phyloP scores from a whole-genome alignment of 140 eudicot species.

The Oenanthe javanica region DNA sequence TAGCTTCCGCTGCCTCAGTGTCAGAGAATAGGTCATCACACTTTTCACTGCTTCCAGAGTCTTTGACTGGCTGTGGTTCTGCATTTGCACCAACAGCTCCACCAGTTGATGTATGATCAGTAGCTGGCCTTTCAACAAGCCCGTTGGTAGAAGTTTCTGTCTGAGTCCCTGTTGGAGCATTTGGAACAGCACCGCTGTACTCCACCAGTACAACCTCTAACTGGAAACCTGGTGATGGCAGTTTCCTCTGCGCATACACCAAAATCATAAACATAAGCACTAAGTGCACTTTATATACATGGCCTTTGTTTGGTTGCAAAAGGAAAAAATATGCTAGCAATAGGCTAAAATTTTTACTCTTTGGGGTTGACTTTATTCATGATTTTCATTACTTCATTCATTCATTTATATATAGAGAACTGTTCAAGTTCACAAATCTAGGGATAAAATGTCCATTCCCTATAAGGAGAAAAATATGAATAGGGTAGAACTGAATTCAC shows the following conservation, averaged over 20 bases:
- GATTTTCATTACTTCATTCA: not conserved
- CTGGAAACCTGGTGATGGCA: slow-evolving; percentile 92
- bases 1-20: slow-evolving; percentile 28
- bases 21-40: slow-evolving; percentile 72
- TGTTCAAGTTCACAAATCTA: not conserved
- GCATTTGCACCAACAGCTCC: slow-evolving; percentile 5
- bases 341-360: not conserved
- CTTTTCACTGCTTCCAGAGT: slow-evolving; percentile 36
- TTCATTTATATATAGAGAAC: no score
- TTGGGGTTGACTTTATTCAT: not conserved
- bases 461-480: not conserved
- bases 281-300: not conserved
- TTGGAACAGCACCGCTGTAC: slow-evolving; percentile 33
- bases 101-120: slow-evolving; percentile 22
- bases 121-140: slow-evolving; percentile 38
- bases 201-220: slow-evolving; percentile 90
- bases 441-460: not conserved
- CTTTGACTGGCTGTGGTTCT: not conserved
- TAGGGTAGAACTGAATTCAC: not conserved
- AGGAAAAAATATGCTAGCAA: not conserved
- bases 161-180: slow-evolving; percentile 30
- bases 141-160: slow-evolving; percentile 31
- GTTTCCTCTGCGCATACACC: slow-evolving; percentile 54
- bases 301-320: not conserved
- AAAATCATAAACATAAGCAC: not conserved